Conservation (phyloP, 2,329 filamentous ascomycete species). For the Curvularia spicifera region DNA sequence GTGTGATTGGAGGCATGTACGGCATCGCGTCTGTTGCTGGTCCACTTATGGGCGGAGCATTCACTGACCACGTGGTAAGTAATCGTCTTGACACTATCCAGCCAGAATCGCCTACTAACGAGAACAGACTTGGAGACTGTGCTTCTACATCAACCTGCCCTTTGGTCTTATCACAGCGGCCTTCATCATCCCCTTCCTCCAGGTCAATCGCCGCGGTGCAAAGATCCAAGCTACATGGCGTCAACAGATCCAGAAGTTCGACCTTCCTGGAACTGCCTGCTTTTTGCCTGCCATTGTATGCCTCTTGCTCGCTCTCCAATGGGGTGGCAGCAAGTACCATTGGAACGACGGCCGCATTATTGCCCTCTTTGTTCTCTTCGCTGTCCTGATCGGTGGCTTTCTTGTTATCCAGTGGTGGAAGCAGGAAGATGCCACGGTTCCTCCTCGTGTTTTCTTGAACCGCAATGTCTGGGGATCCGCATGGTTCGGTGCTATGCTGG, state of each 20-base stretch:
- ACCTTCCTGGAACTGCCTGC: slow-evolving; percentile 53
- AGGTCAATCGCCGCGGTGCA: slow-evolving; percentile 41
- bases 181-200: slow-evolving; percentile 52
- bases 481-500: slow-evolving; percentile 51
- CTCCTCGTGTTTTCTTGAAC: slow-evolving; percentile 55
- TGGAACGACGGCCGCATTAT: slow-evolving; percentile 57
- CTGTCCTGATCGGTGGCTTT: slow-evolving; percentile 53
- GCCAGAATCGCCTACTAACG: not conserved
- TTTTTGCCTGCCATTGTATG: slow-evolving; percentile 57
- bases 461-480: slow-evolving; percentile 53
- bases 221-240: slow-evolving; percentile 46
- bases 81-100: not conserved
- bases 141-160: slow-evolving; percentile 57
- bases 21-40: slow-evolving; percentile 57
- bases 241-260: slow-evolving; percentile 54
- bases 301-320: slow-evolving; percentile 58
- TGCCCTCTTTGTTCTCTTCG: slow-evolving; percentile 55
- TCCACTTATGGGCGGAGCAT: slow-evolving; percentile 56
- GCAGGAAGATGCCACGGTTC: slow-evolving; percentile 55
- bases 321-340: slow-evolving; percentile 57
- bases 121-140: slow-evolving; percentile 54
- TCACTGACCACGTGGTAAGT: slow-evolving; percentile 50
- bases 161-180: slow-evolving; percentile 55
- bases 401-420: slow-evolving; percentile 53
- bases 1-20: slow-evolving; percentile 58